Base-by-base conservation (phyloP, 768 basidiomycete genomes). In the Goffeauzyma gilvescens region DNA sequence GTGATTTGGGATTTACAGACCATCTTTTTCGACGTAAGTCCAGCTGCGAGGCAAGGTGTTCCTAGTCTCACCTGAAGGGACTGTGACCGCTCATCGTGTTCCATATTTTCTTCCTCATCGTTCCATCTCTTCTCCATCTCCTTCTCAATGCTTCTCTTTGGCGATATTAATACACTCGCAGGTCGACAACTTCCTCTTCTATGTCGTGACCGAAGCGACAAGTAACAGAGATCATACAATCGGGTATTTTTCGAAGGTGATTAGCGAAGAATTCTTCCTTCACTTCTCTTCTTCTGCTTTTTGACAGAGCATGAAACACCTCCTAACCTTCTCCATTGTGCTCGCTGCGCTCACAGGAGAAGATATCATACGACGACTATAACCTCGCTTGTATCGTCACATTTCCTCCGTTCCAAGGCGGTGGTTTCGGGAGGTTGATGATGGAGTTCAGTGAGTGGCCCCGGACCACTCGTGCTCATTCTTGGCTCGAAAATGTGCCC, bases 371-470 rank as follows among this genome's bases (percentile, higher is more conserved):
- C 50, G 93, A 98, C 53, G 83, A 90, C 53, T 93, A 89, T 66
- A 98, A 98, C 57, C 72, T 98, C 7, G 90, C 90, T 3, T 89
- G 85, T 62, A 98, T 98, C 54, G 78, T 96, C 52, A 83, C 81
- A 6, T 74, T 98, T 31, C 93, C 93, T 2, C 93, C 87, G 14
- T 85, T 78, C 55, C 90, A 95, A 55, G 72, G 76, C 45, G 74
- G 78, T 53, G 82, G 86, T 5, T 93, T 80, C 54, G 93, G 90
- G 2, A 85, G 83, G 71, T 76, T 96, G 20, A 72, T 98, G 72
- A 95, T 96, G 50, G 90, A 98, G 67, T 93, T 96, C 69, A 96
- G 90, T 90, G 58, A 32, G 84, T 66, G n/a, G 15, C 3, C 14
- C 8, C n/a, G 8, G 33, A 4, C 20, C n/a, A n/a, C n/a, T n/a